Evolutionary conservation across 2,329 filamentous ascomycete species (phyloP), one percentile per base, ranked within the genome.

Genomic region (Onygenales sp.): DNA sequence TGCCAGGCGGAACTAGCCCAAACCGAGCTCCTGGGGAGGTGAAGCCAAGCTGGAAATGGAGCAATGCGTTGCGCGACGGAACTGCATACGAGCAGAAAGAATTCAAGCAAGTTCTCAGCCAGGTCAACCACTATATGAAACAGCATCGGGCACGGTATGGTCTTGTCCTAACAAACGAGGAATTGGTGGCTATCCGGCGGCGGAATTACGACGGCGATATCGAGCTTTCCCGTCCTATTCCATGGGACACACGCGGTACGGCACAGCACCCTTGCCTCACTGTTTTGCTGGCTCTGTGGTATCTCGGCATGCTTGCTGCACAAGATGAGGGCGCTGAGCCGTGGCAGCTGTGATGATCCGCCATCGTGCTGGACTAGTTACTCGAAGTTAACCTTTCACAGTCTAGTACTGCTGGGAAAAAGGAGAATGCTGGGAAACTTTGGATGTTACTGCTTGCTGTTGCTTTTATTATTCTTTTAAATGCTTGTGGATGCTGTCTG

Each of bases 231-330:
- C 17, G 31, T 13, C 35, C 54, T 11, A 50, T 55, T 27, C 36
- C 43, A 10, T 55, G 43, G 36, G 35, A 42, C 13, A 27, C 7
- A 10, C 27, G 21, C 6, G 58, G 56, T 8, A 55, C 51, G 13
- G 44, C 17, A 7, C 51, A 6, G 8, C 55, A 56, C 14, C 54
- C 54, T 6, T 33, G 31, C 17, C 38, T 63, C 8, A 59, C 59
- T 2, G 54, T 61, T 10, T 27, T 58, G 4, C 43, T 61, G 5
- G 60, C 52, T 2, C 32, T 62, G n/a, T 62, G 58, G 58, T 62
- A 61, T 53, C 27, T 62, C 2, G 59, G 59, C 11, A 62, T 62
- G 60, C 56, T 61, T 43, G 57, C 59, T 35, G 46, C 54, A 5
- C 21, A 56, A 11, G 47, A 57, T 39, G 44, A 43, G 31, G 27